Evolutionary conservation across 176 grass and related monocot genomes (phyloP).

Genomic region (Tillandsia fasciculata): DNA sequence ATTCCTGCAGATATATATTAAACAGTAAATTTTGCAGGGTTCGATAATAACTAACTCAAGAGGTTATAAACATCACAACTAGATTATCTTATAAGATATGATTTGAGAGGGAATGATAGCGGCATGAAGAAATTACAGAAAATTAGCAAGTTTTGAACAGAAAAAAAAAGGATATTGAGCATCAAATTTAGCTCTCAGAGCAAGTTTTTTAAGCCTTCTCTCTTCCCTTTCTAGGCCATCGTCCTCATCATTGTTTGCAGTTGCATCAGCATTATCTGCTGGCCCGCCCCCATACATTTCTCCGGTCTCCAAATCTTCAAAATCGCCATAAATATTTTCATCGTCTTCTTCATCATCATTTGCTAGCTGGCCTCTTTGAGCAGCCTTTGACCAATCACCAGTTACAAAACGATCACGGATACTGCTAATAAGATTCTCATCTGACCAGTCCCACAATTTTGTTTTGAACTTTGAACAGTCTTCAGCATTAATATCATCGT

Average conservation of each 20-base stretch:
- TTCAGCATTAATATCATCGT: conserved; percentile 55
- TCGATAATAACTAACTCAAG: no score
- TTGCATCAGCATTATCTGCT: conserved; percentile 24
- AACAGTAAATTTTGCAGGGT: no score
- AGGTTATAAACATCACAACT: no score
- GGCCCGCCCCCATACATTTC: conserved; percentile 36
- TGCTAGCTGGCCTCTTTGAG: conserved; percentile 43
- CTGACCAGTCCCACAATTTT: conserved; percentile 66
- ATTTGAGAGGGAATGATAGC: background rate
- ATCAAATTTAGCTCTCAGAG: conserved; percentile 80
- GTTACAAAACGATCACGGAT: conserved; percentile 85
- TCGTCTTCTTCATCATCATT: conserved; percentile 53
- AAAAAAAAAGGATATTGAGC: conserved; percentile 69
- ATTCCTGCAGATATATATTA: no score
- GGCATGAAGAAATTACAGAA: background rate
- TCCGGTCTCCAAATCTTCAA: conserved; percentile 96
- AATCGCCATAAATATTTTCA: conserved; percentile 62
- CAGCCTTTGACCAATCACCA: conserved; percentile 94
- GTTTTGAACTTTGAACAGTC: conserved; percentile 79
- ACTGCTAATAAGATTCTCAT: conserved; percentile 57
- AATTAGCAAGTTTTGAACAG: conserved; percentile 16
- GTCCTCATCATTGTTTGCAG: conserved; percentile 18
- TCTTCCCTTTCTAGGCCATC: conserved; percentile 54
- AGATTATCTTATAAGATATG: no score
- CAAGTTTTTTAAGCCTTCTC: conserved; percentile 76